Base-by-base conservation (phyloP, 1,284 basidiomycete species). In the Fomitopsis betulina region DNA sequence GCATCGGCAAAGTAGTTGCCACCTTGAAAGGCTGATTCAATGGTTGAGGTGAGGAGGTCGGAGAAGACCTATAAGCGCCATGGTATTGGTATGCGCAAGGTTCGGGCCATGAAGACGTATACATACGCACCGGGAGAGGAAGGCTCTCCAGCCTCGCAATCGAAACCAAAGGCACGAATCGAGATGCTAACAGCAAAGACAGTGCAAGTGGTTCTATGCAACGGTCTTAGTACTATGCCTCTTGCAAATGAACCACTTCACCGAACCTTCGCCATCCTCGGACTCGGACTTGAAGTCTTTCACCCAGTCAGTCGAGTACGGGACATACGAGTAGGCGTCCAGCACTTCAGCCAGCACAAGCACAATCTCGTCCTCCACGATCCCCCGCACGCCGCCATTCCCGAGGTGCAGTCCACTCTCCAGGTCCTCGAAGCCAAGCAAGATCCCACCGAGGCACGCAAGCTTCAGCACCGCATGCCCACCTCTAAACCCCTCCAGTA, bases 271-370 rank as follows among this genome's bases (percentile, higher is more conserved):
- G 23, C 65, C 58, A 69, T 61, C 66, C 62, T 80, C 75, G 5
- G 75, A 73, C 17, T 73, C 72, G 21, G 79, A 77, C 55, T 77
- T 76, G 66, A 89, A 90, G 65, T 91, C 87, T 51, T 73, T 78
- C 65, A 85, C 83, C 89, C 89, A 91, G 35, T 79, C 80, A 38
- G 72, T 72, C 3, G 71, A 69, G 12, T 67, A 60, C 23, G 66
- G 61, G 50, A 65, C 66, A 55, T 69, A 67, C 21, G 70, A 72
- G 62, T 85, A 82, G n/a, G 77, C 68, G 62, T 91, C 88, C 69
- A 89, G 81, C 8, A 84, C 79, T 67, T 91, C 88, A 8, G 89
- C 89, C 35, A 89, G 74, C 4, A 85, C 80, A 33, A 91, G 74
- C 17, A 91, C 76, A 27, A 84, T 68, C 65, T 87, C 84, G 58